These are phyloP conservation scores for Globisporangium parvum DNA, from an alignment of 352 stramenopile genomes.

Conservation along the genomic window DNA sequence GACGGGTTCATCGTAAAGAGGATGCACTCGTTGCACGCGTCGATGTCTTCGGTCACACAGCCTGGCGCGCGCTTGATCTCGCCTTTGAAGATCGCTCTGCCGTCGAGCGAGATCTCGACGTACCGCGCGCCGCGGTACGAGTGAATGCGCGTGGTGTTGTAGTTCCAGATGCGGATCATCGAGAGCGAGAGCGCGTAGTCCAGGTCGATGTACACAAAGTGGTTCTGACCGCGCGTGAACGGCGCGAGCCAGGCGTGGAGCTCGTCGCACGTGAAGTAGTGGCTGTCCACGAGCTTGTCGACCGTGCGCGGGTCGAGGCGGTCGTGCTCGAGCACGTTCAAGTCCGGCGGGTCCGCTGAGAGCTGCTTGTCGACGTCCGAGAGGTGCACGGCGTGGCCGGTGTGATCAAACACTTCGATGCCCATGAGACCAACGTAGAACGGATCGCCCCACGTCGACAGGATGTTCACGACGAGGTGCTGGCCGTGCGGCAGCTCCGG, in stretches of 20 bases:
- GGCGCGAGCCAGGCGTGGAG: slow-evolving; percentile 86
- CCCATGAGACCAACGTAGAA: slow-evolving; percentile 90
- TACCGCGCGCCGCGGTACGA: slow-evolving; percentile 63
- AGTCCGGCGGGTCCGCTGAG: slow-evolving; percentile 64
- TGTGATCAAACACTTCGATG: slow-evolving; percentile 86
- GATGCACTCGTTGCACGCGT: slow-evolving; percentile 76
- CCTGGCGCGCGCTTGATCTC: slow-evolving; percentile 67
- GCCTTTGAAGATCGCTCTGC: slow-evolving; percentile 70
- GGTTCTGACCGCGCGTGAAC: slow-evolving; percentile 66
- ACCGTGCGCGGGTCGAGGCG: slow-evolving; percentile 70
- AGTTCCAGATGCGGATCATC: slow-evolving; percentile 88
- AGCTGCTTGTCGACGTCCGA: slow-evolving; percentile 65
- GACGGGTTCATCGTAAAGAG: slow-evolving; percentile 75
- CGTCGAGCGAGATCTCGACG: slow-evolving; percentile 57
- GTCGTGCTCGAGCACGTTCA: slow-evolving; percentile 81
- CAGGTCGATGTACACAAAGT: slow-evolving; percentile 76
- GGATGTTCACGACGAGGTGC: slow-evolving; percentile 75
- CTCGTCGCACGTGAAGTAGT: slow-evolving; percentile 85
- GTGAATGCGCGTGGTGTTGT: slow-evolving; percentile 80
- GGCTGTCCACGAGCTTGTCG: slow-evolving; percentile 87
- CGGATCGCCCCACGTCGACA: slow-evolving; percentile 87
- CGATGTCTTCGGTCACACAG: slow-evolving; percentile 47
- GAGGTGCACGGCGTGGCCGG: slow-evolving; percentile 55
- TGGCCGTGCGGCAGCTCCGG: slow-evolving; percentile 64
- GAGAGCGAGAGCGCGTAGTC: slow-evolving; percentile 71